Conservation (phyloP, 2,329 filamentous ascomycete genomes). For the Chaetoscypha palmicola region DNA sequence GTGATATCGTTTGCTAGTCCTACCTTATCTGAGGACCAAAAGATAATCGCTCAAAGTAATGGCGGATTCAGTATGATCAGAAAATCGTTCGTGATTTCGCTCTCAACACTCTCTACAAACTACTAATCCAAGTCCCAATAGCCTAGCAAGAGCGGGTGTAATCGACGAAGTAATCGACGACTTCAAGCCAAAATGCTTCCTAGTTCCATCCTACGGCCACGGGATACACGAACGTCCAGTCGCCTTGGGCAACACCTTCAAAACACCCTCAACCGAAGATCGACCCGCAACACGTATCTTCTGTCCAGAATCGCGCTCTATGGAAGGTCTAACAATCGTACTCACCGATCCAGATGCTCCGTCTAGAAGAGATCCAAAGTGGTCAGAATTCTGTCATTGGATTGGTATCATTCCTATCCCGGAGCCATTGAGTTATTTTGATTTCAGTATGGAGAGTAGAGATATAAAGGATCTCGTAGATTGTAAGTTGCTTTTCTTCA, state of each 20-base stretch:
- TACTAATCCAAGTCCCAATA: neutral
- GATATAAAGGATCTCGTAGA: slow-evolving; percentile 14
- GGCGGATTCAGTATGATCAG: neutral
- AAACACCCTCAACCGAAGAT: slow-evolving; percentile 24
- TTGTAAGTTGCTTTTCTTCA: slow-evolving; percentile 13
- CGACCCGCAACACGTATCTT: slow-evolving; percentile 27
- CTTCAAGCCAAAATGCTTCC: slow-evolving; percentile 45
- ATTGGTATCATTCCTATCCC: slow-evolving; percentile 23
- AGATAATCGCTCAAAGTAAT: neutral
- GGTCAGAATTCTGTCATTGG: slow-evolving; percentile 54
- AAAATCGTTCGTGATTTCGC: neutral
- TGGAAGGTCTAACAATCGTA: slow-evolving; percentile 37
- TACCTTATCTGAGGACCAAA: neutral
- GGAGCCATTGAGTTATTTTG: neutral
- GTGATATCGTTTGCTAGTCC: no score
- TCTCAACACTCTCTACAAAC: neutral
- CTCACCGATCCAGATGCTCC: slow-evolving; percentile 55
- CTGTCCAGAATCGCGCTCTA: slow-evolving; percentile 20
- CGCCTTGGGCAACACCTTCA: slow-evolving; percentile 38
- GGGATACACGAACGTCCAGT: slow-evolving; percentile 35
- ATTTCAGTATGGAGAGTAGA: neutral
- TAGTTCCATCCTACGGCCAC: slow-evolving; percentile 42
- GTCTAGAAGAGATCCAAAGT: slow-evolving; percentile 44
- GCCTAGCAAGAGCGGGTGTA: slow-evolving; percentile 19
- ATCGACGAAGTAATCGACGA: slow-evolving; percentile 43